Evolutionary conservation across 2,329 filamentous ascomycete species (phyloP).

Genomic region (Curvularia spicifera): DNA sequence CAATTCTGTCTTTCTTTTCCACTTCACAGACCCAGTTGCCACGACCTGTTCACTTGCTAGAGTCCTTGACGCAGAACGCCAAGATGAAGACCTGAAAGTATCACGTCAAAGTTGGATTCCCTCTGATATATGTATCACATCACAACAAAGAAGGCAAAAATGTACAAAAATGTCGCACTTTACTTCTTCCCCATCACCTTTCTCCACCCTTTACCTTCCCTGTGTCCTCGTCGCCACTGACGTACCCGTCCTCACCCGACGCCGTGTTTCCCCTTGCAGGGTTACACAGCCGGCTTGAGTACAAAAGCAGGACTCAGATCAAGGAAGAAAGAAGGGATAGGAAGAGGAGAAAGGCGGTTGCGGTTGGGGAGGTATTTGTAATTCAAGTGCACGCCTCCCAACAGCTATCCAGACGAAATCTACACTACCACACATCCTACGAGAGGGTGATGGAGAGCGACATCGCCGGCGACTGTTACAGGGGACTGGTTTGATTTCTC

Average conservation of each 20-base stretch:
- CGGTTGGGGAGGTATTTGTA: neutral
- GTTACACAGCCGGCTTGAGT: constrained; percentile 14
- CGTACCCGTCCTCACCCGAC: constrained; percentile 23
- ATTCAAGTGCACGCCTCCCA: constrained; percentile 16
- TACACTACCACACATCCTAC: neutral
- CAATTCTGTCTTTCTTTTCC: neutral
- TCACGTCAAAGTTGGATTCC: neutral
- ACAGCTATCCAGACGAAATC: neutral
- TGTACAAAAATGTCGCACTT: constrained; percentile 10
- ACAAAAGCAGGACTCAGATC: neutral
- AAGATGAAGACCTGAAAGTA: neutral
- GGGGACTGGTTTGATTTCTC: constrained; percentile 51
- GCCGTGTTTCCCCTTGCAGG: neutral
- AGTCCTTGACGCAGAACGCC: neutral
- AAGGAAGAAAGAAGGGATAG: neutral
- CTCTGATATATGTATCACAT: neutral
- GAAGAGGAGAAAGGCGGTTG: neutral
- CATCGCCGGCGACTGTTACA: constrained; percentile 33
- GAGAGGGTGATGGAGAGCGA: neutral
- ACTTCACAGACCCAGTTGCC: neutral
- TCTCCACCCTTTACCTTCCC: neutral
- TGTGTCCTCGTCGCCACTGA: neutral
- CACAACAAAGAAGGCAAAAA: neutral
- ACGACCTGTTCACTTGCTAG: neutral
- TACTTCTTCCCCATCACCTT: neutral